phyloP scores from a whole-genome alignment of 768 basidiomycete species.

The Pleurotus platypus region DNA sequence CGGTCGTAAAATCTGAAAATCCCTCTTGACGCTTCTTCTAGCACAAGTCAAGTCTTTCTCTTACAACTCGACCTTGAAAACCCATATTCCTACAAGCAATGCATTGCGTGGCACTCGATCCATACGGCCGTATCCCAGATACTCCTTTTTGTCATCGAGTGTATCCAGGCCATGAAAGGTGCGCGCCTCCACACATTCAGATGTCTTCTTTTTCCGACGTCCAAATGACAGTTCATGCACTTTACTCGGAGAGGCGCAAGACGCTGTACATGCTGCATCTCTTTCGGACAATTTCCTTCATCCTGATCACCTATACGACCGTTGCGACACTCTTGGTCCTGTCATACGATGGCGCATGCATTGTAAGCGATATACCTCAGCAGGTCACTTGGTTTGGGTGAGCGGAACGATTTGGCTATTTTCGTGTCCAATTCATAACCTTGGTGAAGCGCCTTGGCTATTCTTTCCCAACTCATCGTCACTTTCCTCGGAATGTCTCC shows the following conservation, averaged over 20 bases:
- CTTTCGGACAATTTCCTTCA: not conserved
- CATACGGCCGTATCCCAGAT: not conserved
- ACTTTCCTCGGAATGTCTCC: not conserved
- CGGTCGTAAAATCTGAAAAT: no score
- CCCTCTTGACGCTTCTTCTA: not conserved
- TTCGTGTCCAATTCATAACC: not conserved
- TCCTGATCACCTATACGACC: not conserved
- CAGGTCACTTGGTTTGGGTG: not conserved
- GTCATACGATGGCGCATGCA: not conserved
- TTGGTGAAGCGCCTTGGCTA: not conserved
- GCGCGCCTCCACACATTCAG: not conserved
- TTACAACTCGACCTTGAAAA: not conserved
- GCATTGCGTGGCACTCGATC: not conserved
- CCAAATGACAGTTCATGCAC: not conserved
- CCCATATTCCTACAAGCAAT: not conserved
- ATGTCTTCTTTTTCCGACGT: not conserved
- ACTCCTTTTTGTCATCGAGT: not conserved
- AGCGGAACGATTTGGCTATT: not conserved
- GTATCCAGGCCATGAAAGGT: slow-evolving; percentile 1
- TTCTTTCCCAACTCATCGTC: not conserved
- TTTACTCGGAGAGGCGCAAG: not conserved
- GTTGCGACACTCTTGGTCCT: not conserved
- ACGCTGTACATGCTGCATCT: not conserved
- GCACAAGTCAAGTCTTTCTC: not conserved
- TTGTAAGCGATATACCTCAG: not conserved